Evolutionary conservation across 139 green algal species (phyloP), one percentile per base, ranked within the genome.

Genomic region (Dunaliella primolecta): DNA sequence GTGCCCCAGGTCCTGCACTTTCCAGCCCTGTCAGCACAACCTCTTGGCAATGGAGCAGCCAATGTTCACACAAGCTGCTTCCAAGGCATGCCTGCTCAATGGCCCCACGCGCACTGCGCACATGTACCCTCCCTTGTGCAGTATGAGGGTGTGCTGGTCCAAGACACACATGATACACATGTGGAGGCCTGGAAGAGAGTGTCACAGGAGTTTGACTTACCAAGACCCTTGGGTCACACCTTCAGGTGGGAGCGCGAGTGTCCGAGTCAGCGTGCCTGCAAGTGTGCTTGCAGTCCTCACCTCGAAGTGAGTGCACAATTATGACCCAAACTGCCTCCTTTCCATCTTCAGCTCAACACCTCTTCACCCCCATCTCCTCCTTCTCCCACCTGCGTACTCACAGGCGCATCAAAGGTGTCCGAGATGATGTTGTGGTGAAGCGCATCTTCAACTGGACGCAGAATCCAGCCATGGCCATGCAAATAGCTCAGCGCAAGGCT

Each of bases 391-490:
- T n/a, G n/a, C n/a, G n/a, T n/a, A n/a, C n/a, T n/a, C 36, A 31
- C 80, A 84, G 78, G 11, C 83, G 91, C 0, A 90, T 92, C 34
- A 88, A 96, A 77, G 94, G 94, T 37, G 96, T 97, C 88, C 96
- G 98, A 34, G 94, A 96, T 30, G 96, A 99, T 83, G 93, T 98
- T 85, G 93, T 95, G 25, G 93, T 99, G 30, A 92, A 91, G 30
- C 93, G 97, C 76, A 89, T 98, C 1, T 94, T 99, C 27, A 95
- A 92, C 81, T 99, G 96, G 96, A 95, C 95, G 21, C 93, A 96
- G 33, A 96, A 98, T 70, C 94, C 94, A 0, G 86, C 80, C 30
- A 89, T 93, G 36, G 91, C 96, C 2, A 83, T 88, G 1, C 89
- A 93, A 30, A 88, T 99, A 23, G 91, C 93, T 0, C 46, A 89